A percentile compares a stretch with the other conserved stretches of the same genome.
Conservation (phyloP, 495 filamentous ascomycete species). For the Aspergillus asperescens region DNA sequence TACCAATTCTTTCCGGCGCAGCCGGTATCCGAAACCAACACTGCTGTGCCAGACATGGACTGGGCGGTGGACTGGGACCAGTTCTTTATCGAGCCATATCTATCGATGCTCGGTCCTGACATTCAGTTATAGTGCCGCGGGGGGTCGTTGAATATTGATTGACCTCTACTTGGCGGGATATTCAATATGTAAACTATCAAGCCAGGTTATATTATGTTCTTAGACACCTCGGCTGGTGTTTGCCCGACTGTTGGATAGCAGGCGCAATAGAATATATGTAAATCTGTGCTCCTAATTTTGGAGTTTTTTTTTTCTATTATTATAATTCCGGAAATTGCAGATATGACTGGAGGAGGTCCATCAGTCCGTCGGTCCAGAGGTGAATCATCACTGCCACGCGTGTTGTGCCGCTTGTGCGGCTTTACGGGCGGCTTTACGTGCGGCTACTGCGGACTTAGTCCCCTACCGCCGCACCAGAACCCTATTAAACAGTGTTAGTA, state of each 20-base stretch:
- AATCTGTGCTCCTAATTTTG: constrained; percentile 1
- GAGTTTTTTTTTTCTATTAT: constrained; percentile 8
- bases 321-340: constrained; percentile 5
- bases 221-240: too few relatives aligned
- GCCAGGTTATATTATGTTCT: too few relatives aligned
- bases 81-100: constrained; percentile 28
- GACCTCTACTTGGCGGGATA: too few relatives aligned
- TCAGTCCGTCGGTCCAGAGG: too few relatives aligned
- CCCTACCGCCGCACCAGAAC: constrained; percentile 10
- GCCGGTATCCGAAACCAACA: constrained; percentile 7
- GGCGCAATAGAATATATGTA: constrained; percentile 7
- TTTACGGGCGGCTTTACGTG: constrained; percentile 23
- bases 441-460: constrained; percentile 25
- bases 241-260: too few relatives aligned
- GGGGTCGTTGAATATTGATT: not conserved
- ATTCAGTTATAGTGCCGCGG: constrained; percentile 12
- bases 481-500: constrained; percentile 2
- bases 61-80: constrained; percentile 29
- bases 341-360: constrained; percentile 6
- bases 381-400: not conserved
- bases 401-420: too few relatives aligned
- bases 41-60: constrained; percentile 15
- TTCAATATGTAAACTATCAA: too few relatives aligned
- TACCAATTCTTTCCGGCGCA: constrained; percentile 17
- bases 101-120: constrained; percentile 23